These are phyloP conservation scores for Heterobasidion annosum DNA, from an alignment of 1,284 basidiomycete genomes.

Conservation along the genomic window DNA sequence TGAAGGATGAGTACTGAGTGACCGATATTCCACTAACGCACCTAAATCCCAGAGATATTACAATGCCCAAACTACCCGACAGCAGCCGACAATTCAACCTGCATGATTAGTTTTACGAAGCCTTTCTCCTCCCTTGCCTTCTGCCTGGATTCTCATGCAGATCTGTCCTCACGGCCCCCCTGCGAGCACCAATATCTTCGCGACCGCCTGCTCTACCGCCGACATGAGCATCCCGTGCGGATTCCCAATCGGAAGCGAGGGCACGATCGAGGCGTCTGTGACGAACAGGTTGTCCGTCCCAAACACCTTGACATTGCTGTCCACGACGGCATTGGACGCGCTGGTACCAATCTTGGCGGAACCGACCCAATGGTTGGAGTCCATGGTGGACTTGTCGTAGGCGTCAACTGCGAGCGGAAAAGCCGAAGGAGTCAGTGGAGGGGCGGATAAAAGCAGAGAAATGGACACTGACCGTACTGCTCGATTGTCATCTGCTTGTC, in stretches of 20 bases:
- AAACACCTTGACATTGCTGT: slow-evolving; percentile 47
- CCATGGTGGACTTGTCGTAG: slow-evolving; percentile 37
- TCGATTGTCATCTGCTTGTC: slow-evolving; percentile 45
- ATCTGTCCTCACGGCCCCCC: slow-evolving; percentile 33
- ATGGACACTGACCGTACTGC: slow-evolving; percentile 31
- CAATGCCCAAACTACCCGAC: too few species aligned
- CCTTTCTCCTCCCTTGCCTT: too few species aligned
- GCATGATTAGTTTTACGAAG: too few species aligned
- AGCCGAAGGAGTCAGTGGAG: neutral
- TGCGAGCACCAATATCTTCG: slow-evolving; percentile 43
- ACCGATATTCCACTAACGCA: too few species aligned
- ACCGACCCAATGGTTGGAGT: slow-evolving; percentile 55
- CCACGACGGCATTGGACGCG: slow-evolving; percentile 35
- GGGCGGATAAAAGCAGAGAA: neutral
- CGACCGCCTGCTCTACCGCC: slow-evolving; percentile 42
- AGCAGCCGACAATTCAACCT: too few species aligned
- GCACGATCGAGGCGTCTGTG: slow-evolving; percentile 30
- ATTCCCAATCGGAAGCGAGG: slow-evolving; percentile 42
- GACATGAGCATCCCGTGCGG: slow-evolving; percentile 47
- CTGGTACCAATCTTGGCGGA: slow-evolving; percentile 37
- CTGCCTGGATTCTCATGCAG: too few species aligned
- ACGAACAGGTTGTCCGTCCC: slow-evolving; percentile 47
- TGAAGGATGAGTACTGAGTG: too few species aligned
- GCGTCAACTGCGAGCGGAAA: slow-evolving; percentile 27
- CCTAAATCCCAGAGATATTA: too few species aligned